phyloP scores from a whole-genome alignment of 768 basidiomycete genomes.

The Pleurotus tuoliensis region DNA sequence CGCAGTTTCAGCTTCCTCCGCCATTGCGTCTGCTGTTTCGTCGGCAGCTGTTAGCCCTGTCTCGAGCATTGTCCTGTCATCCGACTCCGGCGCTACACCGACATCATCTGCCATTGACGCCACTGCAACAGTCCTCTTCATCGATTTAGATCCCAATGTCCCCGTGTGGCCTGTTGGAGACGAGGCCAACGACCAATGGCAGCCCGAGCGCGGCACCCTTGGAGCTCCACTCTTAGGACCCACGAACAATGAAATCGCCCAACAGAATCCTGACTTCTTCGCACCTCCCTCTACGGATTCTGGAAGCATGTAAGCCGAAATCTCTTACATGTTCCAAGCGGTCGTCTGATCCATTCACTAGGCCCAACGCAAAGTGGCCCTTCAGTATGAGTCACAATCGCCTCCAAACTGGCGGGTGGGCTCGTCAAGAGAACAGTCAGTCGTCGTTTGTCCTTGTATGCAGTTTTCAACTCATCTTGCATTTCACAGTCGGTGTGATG shows the following conservation, averaged over 20 bases:
- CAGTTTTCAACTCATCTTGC: neutral
- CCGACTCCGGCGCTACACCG: slow-evolving; percentile 9
- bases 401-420: slow-evolving; percentile 58
- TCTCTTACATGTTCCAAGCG: no score
- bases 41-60: slow-evolving; percentile 11
- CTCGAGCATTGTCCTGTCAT: neutral
- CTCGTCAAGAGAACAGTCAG: slow-evolving; percentile 51
- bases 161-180: slow-evolving; percentile 29
- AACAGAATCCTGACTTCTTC: slow-evolving; percentile 38
- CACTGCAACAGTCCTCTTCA: slow-evolving; percentile 40
- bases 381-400: slow-evolving; percentile 53
- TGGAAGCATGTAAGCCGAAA: slow-evolving; percentile 32
- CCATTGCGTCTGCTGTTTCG: slow-evolving; percentile 14
- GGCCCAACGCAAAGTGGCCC: slow-evolving; percentile 53
- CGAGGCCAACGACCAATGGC: slow-evolving; percentile 19
- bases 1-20: slow-evolving; percentile 12
- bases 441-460: neutral
- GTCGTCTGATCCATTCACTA: slow-evolving; percentile 11
- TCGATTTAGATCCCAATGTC: slow-evolving; percentile 39
- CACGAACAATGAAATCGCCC: slow-evolving; percentile 33
- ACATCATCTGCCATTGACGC: slow-evolving; percentile 22
- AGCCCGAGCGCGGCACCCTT: slow-evolving; percentile 32
- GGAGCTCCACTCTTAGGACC: slow-evolving; percentile 43
- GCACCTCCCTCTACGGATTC: slow-evolving; percentile 43
- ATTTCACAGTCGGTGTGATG: slow-evolving; percentile 35